These are phyloP conservation scores for Cenchrus fungigraminus DNA, from an alignment of 176 grass and related monocot genomes.

Conservation along the genomic window DNA sequence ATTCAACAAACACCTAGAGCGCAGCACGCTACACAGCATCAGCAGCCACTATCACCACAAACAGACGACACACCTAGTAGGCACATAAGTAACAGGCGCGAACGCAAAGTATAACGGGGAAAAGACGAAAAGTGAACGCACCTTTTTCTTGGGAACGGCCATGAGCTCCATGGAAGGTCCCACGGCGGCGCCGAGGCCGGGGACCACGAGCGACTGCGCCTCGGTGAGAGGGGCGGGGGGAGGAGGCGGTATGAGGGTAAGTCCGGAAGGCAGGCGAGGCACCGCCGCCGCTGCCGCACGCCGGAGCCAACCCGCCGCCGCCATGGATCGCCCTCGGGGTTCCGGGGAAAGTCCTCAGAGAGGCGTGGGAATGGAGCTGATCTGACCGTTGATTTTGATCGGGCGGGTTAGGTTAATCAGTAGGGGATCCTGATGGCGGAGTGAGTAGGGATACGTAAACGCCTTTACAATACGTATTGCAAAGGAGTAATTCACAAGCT, in stretches of 20 bases:
- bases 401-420: not conserved
- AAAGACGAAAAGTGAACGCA: slow-evolving; percentile 10
- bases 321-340: slow-evolving; percentile 43
- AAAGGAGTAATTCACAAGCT: not conserved
- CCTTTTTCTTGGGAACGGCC: slow-evolving; percentile 93
- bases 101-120: slow-evolving; percentile 8
- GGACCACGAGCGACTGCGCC: slow-evolving; percentile 41
- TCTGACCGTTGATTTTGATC: slow-evolving; percentile 37
- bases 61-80: not conserved
- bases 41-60: slow-evolving; percentile 9
- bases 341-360: not conserved
- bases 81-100: not conserved
- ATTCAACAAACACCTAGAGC: slow-evolving; percentile 44
- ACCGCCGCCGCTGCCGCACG: slow-evolving; percentile 44
- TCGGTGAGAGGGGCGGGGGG: slow-evolving; percentile 8
- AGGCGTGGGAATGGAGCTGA: not conserved
- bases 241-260: slow-evolving; percentile 22
- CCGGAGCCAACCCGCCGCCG: slow-evolving; percentile 53
- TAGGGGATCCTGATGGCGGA: not conserved
- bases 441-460: not conserved
- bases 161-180: slow-evolving; percentile 68
- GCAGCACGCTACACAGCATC: not conserved
- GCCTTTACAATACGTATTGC: not conserved
- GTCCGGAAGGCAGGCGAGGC: slow-evolving; percentile 44
- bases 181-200: slow-evolving; percentile 36